These are phyloP conservation scores for Plectosphaerella sp. DNA, from an alignment of 2,329 filamentous ascomycete genomes.

Conservation along the genomic window DNA sequence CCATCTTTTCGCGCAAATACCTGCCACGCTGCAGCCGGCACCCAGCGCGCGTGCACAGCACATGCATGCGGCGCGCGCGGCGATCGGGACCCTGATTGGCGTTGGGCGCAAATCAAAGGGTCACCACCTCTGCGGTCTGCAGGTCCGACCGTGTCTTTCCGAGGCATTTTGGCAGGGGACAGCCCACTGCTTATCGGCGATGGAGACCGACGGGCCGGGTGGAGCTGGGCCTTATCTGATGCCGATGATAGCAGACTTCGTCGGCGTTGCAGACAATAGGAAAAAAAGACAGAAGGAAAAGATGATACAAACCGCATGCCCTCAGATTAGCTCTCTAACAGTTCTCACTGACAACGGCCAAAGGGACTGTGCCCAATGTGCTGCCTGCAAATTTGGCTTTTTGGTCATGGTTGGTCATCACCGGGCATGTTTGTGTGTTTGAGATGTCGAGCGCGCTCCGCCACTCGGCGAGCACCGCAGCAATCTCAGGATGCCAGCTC, in stretches of 20 bases:
- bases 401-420: constrained; percentile 31
- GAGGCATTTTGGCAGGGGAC: background rate
- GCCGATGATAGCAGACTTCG: background rate
- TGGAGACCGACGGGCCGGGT: background rate
- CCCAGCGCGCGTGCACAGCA: background rate
- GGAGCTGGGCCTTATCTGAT: background rate
- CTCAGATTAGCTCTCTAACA: constrained; percentile 36
- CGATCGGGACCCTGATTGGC: constrained; percentile 7
- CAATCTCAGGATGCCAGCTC: constrained; percentile 19
- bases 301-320: constrained; percentile 13
- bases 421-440: constrained; percentile 17
- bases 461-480: constrained; percentile 7
- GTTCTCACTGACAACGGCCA: constrained; percentile 32
- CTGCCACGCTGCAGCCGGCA: background rate
- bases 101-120: constrained; percentile 7
- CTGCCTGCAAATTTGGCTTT: constrained; percentile 38
- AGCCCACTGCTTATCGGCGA: too few relatives aligned
- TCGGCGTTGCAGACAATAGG: background rate
- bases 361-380: constrained; percentile 16
- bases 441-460: background rate
- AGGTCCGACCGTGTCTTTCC: constrained; percentile 1
- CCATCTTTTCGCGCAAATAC: background rate
- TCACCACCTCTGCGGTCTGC: constrained; percentile 7
- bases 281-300: constrained; percentile 3
- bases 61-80: background rate